Base-by-base conservation (phyloP, 2,329 filamentous ascomycete genomes). In the Cryphonectria japonica region DNA sequence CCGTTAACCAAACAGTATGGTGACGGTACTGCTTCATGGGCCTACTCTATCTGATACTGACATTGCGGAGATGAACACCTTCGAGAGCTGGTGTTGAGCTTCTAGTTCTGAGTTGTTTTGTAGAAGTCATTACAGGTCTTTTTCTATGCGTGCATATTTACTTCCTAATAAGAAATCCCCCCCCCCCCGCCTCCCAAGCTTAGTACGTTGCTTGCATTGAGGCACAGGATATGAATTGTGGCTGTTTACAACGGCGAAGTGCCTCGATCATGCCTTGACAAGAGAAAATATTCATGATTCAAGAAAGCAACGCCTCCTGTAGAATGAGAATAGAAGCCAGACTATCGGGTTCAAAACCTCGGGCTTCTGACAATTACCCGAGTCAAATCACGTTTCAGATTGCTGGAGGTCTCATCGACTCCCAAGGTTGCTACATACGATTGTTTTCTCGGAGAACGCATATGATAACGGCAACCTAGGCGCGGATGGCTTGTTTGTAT, bases 401-500 rank as follows among this genome's bases (percentile, higher is more conserved):
- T 46, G 52, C 41, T 43, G 11, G 29, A n/a, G 7, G 13, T 19
- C 37, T 29, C 37, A 60, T 22, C n/a, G 54, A 60, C 26, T 43
- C 54, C 26, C 26, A 26, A 26, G 26, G 26, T 26, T 26, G 50
- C 54, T 41, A 32, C 32, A 67, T 60, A 29, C 13, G 39, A 57
- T 61, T 14, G 19, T 46, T 34, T 11, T 46, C 66, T 39, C 22
- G 19, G 32, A 41, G 26, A 61, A 26, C 11, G 34, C 34, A 26
- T 37, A 39, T 61, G 37, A 14, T 26, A 34, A 61, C 26, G 54
- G 39, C 3, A 67, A 46, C 6, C 16, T 16, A 67, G 26, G 46
- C 26, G 41, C 9, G 29, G 19, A 67, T 67, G 66, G 62, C 61
- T 46, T 43, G 46, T 41, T 39, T 22, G 54, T 50, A 59, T 29